These are phyloP conservation scores for Fusarium sp. DNA, from an alignment of 2,329 filamentous ascomycete genomes.

Conservation along the genomic window DNA sequence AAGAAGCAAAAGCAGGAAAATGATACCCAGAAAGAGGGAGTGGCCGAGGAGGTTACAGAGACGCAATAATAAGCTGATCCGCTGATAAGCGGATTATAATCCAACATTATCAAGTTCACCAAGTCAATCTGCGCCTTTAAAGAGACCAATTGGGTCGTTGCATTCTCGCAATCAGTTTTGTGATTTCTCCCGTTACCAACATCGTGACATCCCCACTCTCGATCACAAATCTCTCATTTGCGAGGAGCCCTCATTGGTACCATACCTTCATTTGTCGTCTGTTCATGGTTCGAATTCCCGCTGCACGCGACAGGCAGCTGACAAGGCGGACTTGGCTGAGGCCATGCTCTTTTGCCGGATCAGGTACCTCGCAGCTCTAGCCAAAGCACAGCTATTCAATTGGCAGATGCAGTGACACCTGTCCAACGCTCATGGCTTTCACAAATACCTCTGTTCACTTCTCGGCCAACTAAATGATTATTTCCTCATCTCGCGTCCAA, in stretches of 20 bases:
- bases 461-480: slow-evolving; percentile 35
- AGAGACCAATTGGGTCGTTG: slow-evolving; percentile 9
- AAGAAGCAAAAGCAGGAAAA: slow-evolving; percentile 57
- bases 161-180: neutral
- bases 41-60: slow-evolving; percentile 30
- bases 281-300: slow-evolving; percentile 15
- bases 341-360: slow-evolving; percentile 35
- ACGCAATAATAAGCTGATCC: slow-evolving; percentile 33
- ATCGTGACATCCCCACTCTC: slow-evolving; percentile 18
- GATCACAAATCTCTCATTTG: slow-evolving; percentile 8
- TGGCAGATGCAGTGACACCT: slow-evolving; percentile 44
- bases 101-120: slow-evolving; percentile 5
- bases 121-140: slow-evolving; percentile 2
- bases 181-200: slow-evolving; percentile 6
- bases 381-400: slow-evolving; percentile 30
- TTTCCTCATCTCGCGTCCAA: slow-evolving; percentile 19
- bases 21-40: slow-evolving; percentile 44
- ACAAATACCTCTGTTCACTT: slow-evolving; percentile 13
- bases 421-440: slow-evolving; percentile 38
- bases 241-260: neutral
- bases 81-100: slow-evolving; percentile 15
- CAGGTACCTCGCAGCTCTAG: slow-evolving; percentile 38
- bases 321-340: slow-evolving; percentile 32
- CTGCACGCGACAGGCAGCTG: slow-evolving; percentile 37
- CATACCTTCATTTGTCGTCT: slow-evolving; percentile 4